Evolutionary conservation across 306 rosid genomes (phyloP), one percentile per base, ranked within the genome.

Genomic region (Echinosophora koreensis): DNA sequence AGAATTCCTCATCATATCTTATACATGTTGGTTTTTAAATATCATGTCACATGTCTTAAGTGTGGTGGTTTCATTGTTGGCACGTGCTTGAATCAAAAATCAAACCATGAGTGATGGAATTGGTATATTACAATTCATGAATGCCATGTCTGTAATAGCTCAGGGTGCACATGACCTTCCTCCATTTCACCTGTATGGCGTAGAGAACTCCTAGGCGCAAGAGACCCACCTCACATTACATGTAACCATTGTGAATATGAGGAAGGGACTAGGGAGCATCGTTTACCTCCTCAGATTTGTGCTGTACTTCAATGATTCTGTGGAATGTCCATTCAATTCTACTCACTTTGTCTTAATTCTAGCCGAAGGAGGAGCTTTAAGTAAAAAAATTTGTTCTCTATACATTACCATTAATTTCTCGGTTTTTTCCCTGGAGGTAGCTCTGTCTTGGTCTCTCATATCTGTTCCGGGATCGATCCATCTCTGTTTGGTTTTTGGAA

Each of bases 51-150:
- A 4, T 76, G 69, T 18, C 41, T 77, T 11, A 46, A 30, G 27
- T 77, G 76, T 3, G 82, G 82, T n/a, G 82, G 82, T 14, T 77
- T 77, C n/a, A 27, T 68, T 15, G 4, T 68, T 0, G 82, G 62
- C 15, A 1, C 9, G 0, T 51, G 82, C 12, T 1, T 56, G 4
- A 68, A 77, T 3, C n/a, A n/a, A n/a, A n/a, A n/a, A n/a, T n/a
- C 82, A 77, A 14, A 46, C 69, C 4, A 46, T 77, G 76, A 5
- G n/a, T 1, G 69, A 58, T 7, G 60, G 11, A 13, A 1, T 8
- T 12, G 81, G 76, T 18, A 4, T 77, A 6, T 1, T 11, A 2
- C 69, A 77, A 38, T 57, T 77, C 61, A 1, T 77, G 61, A 77
- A 47, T 0, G 69, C 50, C 5, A 2, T 58, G 4, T 69, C 62